Evolutionary conservation across 441 rosid species (phyloP).

Genomic region (Eutrema salsugineum): DNA sequence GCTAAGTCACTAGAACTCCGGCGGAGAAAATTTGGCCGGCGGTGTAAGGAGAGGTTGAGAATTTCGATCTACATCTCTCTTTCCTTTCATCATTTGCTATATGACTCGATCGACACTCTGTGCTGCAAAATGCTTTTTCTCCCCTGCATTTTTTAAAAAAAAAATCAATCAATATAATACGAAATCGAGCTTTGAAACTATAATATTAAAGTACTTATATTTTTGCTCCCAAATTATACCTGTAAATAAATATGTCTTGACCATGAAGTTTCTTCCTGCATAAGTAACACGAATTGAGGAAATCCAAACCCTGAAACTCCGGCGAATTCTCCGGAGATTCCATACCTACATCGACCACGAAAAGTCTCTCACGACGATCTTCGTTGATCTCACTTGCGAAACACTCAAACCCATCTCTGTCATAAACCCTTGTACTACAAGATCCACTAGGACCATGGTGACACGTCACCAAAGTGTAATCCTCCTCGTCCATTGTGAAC

Average conservation of each 20-base stretch:
- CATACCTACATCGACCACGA: neutral
- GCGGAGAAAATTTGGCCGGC: slow-evolving; percentile 53
- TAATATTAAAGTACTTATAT: neutral
- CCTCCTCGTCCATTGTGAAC: slow-evolving; percentile 40
- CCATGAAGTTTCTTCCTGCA: slow-evolving; percentile 64
- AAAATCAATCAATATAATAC: neutral
- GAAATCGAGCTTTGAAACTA: neutral
- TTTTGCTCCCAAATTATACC: slow-evolving; percentile 30
- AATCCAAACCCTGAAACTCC: slow-evolving; percentile 33
- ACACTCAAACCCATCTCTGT: slow-evolving; percentile 35
- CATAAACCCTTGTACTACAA: slow-evolving; percentile 42
- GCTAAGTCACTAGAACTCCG: slow-evolving; percentile 62
- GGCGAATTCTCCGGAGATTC: slow-evolving; percentile 25
- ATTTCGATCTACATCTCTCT: slow-evolving; percentile 51
- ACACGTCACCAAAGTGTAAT: slow-evolving; percentile 51
- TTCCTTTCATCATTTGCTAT: slow-evolving; percentile 48
- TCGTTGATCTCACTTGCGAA: slow-evolving; percentile 19
- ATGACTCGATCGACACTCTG: slow-evolving; percentile 57
- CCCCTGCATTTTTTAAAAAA: slow-evolving; percentile 45
- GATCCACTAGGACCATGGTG: slow-evolving; percentile 40
- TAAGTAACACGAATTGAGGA: slow-evolving; percentile 53
- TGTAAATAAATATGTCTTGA: slow-evolving; percentile 68
- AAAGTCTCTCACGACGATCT: slow-evolving; percentile 15
- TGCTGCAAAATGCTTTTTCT: slow-evolving; percentile 75
- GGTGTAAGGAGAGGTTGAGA: slow-evolving; percentile 43